Base-by-base conservation (phyloP, 2,329 filamentous ascomycete genomes). In the Fusarium irregulare region DNA sequence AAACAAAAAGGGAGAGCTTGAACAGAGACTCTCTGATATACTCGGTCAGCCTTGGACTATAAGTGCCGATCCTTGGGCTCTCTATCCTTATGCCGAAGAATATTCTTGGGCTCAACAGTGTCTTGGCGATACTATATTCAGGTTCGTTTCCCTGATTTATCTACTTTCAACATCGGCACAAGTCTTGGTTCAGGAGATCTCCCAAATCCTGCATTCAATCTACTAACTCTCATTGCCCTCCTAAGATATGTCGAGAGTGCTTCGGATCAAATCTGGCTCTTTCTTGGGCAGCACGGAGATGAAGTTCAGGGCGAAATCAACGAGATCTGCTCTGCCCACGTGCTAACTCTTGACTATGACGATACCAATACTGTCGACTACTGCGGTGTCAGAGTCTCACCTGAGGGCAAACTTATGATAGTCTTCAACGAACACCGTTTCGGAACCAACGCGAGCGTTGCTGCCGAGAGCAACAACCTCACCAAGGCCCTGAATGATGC, bases 21-120 rank as follows among this genome's bases (percentile, higher is more conserved):
- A 86, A 73, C 75, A 80, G 55, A 74, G 81, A 56, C 70, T 88
- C 42, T 83, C 83, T 1, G 78, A 80, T 0, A 46, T 82, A 44
- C 80, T 88, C 4, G 84, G 83, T n/a, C 76, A 78, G 37, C 41
- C 79, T 10, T 88, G 86, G 86, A 86, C 81, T 8, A 77, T 87
- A 32, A 82, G 86, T 10, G 79, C 85, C 71, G 80, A 84, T 66
- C 81, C 83, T 21, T 78, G 78, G 50, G 80, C 80, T 46, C 76
- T 88, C 67, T 86, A 78, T 66, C 81, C 84, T 12, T 87, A 86
- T 60, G 80, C 80, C 21, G 76, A 82, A 2, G 27, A 28, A 28
- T 12, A 28, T 5, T 28, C 28, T 30, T 85, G 80, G 60, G 80
- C 77, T 47, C 80, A 82, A 62, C 76, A 80, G 16, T 81, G 78